Percentiles rank a stretch among this genome's conserved stretches.
Conservation (phyloP, 2,329 filamentous ascomycete genomes). For the Akanthomyces uredinophilus region DNA sequence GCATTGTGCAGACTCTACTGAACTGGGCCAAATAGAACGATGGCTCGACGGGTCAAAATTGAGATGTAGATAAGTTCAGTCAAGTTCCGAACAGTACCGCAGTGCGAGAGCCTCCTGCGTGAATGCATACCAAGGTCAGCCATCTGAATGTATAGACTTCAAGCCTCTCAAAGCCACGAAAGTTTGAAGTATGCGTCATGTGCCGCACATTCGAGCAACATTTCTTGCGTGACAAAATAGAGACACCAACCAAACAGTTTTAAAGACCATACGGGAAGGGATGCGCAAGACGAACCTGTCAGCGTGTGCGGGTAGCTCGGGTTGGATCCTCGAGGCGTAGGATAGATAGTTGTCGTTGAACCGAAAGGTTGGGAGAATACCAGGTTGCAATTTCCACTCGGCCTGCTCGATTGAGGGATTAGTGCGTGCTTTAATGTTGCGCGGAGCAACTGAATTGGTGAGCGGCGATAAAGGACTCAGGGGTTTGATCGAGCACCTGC, state of each 20-base stretch:
- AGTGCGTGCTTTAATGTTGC: neutral
- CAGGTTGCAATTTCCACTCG: neutral
- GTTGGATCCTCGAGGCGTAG: neutral
- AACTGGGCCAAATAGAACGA: neutral
- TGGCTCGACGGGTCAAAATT: neutral
- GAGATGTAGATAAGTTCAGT: neutral
- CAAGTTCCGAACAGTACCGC: neutral
- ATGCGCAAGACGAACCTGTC: constrained; percentile 9
- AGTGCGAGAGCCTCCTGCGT: constrained; percentile 16
- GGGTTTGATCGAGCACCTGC: constrained; percentile 9
- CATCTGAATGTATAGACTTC: neutral
- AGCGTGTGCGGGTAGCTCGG: neutral
- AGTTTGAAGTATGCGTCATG: neutral
- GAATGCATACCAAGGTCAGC: neutral
- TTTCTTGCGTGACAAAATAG: neutral
- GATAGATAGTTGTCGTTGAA: neutral
- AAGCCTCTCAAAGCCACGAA: neutral
- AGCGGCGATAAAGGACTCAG: constrained; percentile 7
- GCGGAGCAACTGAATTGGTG: constrained; percentile 1
- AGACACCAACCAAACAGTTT: neutral
- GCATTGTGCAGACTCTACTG: constrained; percentile 2
- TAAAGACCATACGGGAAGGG: neutral
- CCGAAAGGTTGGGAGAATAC: constrained; percentile 2
- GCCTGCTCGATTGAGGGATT: constrained; percentile 8
- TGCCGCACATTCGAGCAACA: neutral